Evolutionary conservation across 148 eudicot species (phyloP).

Genomic region (Vaccinium macrocarpon): DNA sequence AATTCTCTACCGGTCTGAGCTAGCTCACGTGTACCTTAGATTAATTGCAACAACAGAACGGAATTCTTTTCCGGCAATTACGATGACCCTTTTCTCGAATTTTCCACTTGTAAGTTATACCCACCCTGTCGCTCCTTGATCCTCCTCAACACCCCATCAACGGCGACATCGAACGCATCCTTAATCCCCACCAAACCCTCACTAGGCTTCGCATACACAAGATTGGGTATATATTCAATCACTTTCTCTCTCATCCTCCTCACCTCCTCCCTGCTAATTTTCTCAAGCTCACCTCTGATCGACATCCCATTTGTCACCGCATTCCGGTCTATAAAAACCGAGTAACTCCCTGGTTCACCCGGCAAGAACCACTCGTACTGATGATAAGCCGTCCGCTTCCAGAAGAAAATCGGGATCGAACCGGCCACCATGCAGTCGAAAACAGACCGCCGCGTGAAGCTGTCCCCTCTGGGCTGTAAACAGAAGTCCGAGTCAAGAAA

Average conservation of each 20-base stretch:
- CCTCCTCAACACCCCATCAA: slow-evolving; percentile 67
- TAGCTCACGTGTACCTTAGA: too few species aligned
- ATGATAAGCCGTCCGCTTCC: slow-evolving; percentile 74
- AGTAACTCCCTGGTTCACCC: slow-evolving; percentile 71
- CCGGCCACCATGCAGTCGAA: slow-evolving; percentile 97
- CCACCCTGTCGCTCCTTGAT: slow-evolving; percentile 50
- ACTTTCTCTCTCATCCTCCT: slow-evolving; percentile 76
- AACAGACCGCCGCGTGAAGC: slow-evolving; percentile 79
- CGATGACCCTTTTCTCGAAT: not conserved
- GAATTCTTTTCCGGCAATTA: too few species aligned
- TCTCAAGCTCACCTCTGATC: slow-evolving; percentile 50
- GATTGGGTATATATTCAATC: slow-evolving; percentile 63
- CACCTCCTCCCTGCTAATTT: slow-evolving; percentile 42
- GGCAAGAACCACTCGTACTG: slow-evolving; percentile 92
- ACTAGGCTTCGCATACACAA: slow-evolving; percentile 55
- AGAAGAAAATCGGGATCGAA: slow-evolving; percentile 88
- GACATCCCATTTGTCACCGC: slow-evolving; percentile 69
- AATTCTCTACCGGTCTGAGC: too few species aligned
- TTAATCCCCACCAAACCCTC: slow-evolving; percentile 50
- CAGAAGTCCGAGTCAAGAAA: slow-evolving; percentile 80
- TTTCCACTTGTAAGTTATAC: slow-evolving; percentile 39
- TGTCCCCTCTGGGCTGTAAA: slow-evolving; percentile 87
- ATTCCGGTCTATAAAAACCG: slow-evolving; percentile 77
- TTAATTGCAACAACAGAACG: too few species aligned
- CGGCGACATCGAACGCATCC: slow-evolving; percentile 79